phyloP scores from a whole-genome alignment of 1,284 basidiomycete species.

The Termitomyces sp. region DNA sequence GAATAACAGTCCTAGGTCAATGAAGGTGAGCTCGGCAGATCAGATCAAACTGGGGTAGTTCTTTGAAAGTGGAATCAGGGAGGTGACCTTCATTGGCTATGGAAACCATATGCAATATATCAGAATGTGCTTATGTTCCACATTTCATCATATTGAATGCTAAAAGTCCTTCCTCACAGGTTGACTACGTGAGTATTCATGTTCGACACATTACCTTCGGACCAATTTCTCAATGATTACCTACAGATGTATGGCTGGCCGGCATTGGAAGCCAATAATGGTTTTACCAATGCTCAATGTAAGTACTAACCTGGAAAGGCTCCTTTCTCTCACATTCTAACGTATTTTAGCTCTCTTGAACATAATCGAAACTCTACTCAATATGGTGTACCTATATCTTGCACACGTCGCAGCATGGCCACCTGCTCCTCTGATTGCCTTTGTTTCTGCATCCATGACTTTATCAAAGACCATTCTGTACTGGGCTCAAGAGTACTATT shows the following conservation, averaged over 20 bases:
- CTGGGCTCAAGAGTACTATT: constrained; percentile 72
- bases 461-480: constrained; percentile 85
- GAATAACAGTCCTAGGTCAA: constrained; percentile 30
- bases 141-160: background rate
- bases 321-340: background rate
- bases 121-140: constrained; percentile 50
- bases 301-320: constrained; percentile 19
- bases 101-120: constrained; percentile 78
- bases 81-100: constrained; percentile 85
- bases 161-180: constrained; percentile 14
- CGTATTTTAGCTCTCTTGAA: constrained; percentile 66
- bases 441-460: constrained; percentile 71
- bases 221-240: background rate
- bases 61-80: constrained; percentile 34
- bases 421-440: constrained; percentile 70
- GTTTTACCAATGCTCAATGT: constrained; percentile 89
- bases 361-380: constrained; percentile 73
- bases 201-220: background rate
- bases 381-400: constrained; percentile 72
- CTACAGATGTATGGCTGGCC: constrained; percentile 70
- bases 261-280: constrained; percentile 58
- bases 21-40: constrained; percentile 25
- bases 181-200: constrained; percentile 28
- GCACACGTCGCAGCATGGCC: constrained; percentile 57
- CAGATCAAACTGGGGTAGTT: background rate